phyloP scores from a whole-genome alignment of 805 yeast genomes.

The Candida oleophila region DNA sequence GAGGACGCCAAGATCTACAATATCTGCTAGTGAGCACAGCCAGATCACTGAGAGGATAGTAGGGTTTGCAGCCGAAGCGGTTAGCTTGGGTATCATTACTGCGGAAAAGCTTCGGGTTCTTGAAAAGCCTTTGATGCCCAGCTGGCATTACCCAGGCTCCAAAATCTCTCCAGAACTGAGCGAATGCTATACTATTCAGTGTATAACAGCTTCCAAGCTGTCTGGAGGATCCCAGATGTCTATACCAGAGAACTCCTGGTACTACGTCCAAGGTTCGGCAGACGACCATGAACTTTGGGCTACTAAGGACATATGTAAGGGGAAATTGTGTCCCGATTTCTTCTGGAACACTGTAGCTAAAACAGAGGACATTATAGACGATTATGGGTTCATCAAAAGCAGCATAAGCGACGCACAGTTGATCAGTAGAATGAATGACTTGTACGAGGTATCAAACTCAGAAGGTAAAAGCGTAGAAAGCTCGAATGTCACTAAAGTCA shows the following conservation, averaged over 20 bases:
- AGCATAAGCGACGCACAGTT: conserved; percentile 25
- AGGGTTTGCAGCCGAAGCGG: conserved; percentile 44
- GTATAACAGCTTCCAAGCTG: conserved; percentile 68
- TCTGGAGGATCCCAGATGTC: conserved; percentile 23
- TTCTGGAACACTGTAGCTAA: conserved; percentile 49
- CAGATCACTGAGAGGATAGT: conserved; percentile 51
- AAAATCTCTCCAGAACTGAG: background rate
- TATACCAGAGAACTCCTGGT: conserved; percentile 15
- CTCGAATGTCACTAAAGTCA: conserved; percentile 14
- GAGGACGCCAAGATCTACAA: conserved; percentile 26
- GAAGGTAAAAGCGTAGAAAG: background rate
- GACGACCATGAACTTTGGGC: conserved; percentile 92
- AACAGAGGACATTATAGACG: conserved; percentile 17
- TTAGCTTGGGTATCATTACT: conserved; percentile 38
- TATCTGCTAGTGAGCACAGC: conserved; percentile 55
- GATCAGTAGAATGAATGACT: conserved; percentile 13
- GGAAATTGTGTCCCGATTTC: conserved; percentile 48
- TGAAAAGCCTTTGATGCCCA: conserved; percentile 54
- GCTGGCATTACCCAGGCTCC: conserved; percentile 61
- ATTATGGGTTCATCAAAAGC: conserved; percentile 18
- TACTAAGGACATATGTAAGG: conserved; percentile 35
- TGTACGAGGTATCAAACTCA: conserved; percentile 8
- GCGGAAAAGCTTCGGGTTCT: conserved; percentile 21
- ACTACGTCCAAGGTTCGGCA: conserved; percentile 89
- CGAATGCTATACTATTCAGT: conserved; percentile 36